Base-by-base conservation (phyloP, 1,284 basidiomycete genomes). In the Megacollybia platyphylla region DNA sequence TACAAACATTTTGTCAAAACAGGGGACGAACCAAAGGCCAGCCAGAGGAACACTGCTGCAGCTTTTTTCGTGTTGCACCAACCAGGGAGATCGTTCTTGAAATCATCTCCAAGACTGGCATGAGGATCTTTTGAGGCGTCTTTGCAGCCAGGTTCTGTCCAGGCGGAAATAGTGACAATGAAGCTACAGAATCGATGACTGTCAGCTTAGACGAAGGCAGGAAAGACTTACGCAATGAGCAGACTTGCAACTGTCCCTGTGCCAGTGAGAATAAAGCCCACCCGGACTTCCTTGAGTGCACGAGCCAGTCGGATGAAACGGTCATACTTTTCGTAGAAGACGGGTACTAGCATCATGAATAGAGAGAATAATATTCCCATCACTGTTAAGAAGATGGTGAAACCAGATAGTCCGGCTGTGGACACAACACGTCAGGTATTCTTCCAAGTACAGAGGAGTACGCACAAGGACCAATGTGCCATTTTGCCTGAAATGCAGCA, bases 31-130 rank as follows among this genome's bases (percentile, higher is more conserved):
- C 81, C 69, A 44, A 85, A 82, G 1, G 73, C 66, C n/a, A 89
- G 59, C 90, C 89, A 92, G 57, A 90, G 83, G 61, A 94, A 92
- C 42, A 91, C 74, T 5, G 76, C 75, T 0, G 73, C 85, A 3
- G 90, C 89, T 54, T 88, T 89, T 64, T 93, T 92, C 5, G 90
- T 92, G 48, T 69, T 76, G 60, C 90, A 94, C 84, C 86, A 93
- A 1, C 81, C 76, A 8, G 68, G 58, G 5, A 94, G 65, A 5
- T 67, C 86, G 8, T 69, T 68, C 51, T 73, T 73, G 59, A 82
- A 94, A 43, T 63, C 70, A 40, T 80, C 70, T 7, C 87, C 86
- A n/a, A 73, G 68, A 40, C 67, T 66, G 2, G 76, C 73, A 54
- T 86, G 66, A 1, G 86, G 86, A 51, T 88, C 87, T 8, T 82